These are phyloP conservation scores for Ciborinia camelliae DNA, from an alignment of 2,329 filamentous ascomycete genomes.

Conservation along the genomic window DNA sequence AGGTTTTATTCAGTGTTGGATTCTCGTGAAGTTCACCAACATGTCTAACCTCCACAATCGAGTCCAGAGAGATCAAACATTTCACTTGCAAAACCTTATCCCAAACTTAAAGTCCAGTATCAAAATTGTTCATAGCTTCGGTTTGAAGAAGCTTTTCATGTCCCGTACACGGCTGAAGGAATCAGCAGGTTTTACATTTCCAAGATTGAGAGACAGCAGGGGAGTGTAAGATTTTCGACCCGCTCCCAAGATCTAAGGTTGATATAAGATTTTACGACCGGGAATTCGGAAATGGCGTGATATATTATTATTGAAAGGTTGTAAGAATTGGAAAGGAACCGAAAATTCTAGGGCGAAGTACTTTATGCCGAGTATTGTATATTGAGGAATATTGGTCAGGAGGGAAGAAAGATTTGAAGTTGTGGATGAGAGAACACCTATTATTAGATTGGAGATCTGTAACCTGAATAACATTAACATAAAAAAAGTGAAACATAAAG, in stretches of 20 bases:
- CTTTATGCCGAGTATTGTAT: too few species aligned
- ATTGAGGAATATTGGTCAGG: background rate
- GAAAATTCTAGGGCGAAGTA: too few species aligned
- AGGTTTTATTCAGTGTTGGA: background rate
- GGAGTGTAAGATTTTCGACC: background rate
- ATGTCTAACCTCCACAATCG: background rate
- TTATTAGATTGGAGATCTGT: too few species aligned
- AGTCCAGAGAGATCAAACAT: background rate
- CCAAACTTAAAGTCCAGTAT: background rate
- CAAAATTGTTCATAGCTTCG: background rate
- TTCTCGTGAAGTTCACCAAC: background rate
- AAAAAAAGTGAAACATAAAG: background rate
- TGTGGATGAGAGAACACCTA: background rate
- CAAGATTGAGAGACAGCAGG: background rate
- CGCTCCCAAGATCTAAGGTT: background rate
- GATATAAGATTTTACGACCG: background rate
- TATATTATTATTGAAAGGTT: too few species aligned
- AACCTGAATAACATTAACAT: too few species aligned
- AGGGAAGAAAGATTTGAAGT: background rate
- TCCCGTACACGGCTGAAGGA: background rate
- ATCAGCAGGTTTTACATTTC: background rate
- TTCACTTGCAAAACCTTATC: background rate
- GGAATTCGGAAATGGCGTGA: background rate
- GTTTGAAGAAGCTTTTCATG: background rate
- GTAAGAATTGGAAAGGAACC: background rate